Percentiles rank a stretch among this genome's conserved stretches.
Evolutionary conservation across 192 early-diverging fungal genomes (phyloP).

Genomic region (Backusella sp.): DNA sequence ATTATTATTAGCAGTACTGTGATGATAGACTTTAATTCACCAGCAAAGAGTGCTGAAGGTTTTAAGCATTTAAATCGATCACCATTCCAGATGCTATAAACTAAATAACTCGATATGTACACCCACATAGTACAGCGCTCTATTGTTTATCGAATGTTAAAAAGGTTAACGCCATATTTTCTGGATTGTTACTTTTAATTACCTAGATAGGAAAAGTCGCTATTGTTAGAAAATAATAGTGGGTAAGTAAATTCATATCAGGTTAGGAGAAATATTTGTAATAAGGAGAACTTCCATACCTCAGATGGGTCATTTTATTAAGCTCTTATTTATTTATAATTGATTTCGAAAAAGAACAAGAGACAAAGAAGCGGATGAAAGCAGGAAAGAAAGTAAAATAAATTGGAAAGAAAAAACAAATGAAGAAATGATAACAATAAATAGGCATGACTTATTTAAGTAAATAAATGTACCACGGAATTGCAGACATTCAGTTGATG

Average conservation of each 20-base stretch:
- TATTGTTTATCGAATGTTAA: neutral
- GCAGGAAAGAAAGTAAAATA: neutral
- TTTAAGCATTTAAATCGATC: conserved; percentile 28
- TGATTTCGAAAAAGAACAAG: neutral
- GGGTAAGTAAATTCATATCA: neutral
- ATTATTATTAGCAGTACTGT: conserved; percentile 31
- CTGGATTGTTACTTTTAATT: neutral
- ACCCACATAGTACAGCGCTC: conserved; percentile 15
- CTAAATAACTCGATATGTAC: conserved; percentile 17
- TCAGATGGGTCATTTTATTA: conserved; percentile 17
- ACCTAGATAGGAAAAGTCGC: conserved; percentile 34
- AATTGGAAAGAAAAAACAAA: neutral
- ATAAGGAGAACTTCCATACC: neutral
- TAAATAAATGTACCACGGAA: neutral
- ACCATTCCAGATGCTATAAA: conserved; percentile 16
- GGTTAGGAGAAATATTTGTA: neutral
- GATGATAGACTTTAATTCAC: conserved; percentile 33
- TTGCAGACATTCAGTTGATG: neutral
- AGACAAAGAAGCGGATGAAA: neutral
- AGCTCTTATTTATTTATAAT: neutral
- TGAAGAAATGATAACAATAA: neutral
- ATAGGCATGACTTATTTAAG: conserved; percentile 3
- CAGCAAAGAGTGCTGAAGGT: conserved; percentile 9
- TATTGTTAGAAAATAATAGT: neutral
- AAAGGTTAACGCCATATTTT: neutral